Evolutionary conservation across 1,284 basidiomycete genomes (phyloP).

Genomic region (Anthracocystis panici-leucophaei): DNA sequence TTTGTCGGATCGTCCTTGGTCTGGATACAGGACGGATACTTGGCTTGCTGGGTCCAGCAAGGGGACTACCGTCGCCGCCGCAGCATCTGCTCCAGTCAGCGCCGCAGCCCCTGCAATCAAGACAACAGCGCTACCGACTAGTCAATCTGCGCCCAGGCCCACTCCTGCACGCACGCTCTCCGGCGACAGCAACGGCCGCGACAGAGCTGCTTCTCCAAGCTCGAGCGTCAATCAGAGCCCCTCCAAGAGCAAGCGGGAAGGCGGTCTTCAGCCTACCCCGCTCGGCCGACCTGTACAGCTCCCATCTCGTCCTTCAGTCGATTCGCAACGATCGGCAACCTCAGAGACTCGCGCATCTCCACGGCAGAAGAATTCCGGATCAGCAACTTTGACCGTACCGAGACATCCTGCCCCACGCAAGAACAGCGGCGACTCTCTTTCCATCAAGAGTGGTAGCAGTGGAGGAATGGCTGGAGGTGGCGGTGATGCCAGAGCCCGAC

Average conservation of each 20-base stretch:
- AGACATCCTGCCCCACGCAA: conserved; percentile 22
- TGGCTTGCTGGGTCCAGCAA: conserved; percentile 28
- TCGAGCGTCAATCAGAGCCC: conserved; percentile 19
- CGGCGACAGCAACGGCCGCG: conserved; percentile 10
- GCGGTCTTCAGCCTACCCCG: conserved; percentile 30
- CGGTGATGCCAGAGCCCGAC: conserved; percentile 57
- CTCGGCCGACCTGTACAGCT: conserved; percentile 28
- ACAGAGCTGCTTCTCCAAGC: conserved; percentile 10
- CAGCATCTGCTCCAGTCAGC: background rate
- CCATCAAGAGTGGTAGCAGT: conserved; percentile 24
- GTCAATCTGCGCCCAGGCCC: background rate
- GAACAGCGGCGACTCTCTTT: conserved; percentile 35
- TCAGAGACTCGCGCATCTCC: conserved; percentile 8
- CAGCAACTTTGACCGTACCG: conserved; percentile 20
- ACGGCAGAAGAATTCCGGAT: conserved; percentile 11
- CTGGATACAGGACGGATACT: conserved; percentile 23
- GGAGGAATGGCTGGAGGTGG: conserved; percentile 29
- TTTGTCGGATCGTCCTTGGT: conserved; percentile 26
- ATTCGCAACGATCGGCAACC: conserved; percentile 13
- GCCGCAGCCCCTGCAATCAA: conserved; percentile 8
- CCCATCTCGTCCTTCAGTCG: conserved; percentile 23
- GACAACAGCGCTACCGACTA: background rate
- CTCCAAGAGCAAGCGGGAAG: conserved; percentile 27
- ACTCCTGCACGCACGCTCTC: conserved; percentile 18
- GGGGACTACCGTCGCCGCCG: conserved; percentile 11